These are phyloP conservation scores for Xylaria sp. DNA, from an alignment of 2,329 filamentous ascomycete species.

Conservation along the genomic window DNA sequence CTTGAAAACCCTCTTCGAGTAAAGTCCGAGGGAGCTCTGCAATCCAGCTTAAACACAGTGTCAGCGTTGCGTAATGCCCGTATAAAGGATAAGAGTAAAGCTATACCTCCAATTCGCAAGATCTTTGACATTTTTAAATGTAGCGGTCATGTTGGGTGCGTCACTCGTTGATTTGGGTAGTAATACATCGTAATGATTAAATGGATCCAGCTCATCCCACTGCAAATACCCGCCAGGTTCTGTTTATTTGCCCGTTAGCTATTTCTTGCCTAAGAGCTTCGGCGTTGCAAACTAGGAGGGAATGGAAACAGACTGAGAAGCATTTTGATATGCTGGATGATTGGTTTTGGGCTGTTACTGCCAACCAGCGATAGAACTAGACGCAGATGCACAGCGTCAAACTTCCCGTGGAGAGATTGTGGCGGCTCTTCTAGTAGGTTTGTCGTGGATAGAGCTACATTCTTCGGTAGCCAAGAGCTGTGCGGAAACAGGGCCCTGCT, in stretches of 20 bases:
- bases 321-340: constrained; percentile 24
- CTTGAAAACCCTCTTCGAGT: constrained; percentile 19
- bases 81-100: not conserved
- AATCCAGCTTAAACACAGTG: constrained; percentile 14
- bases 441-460: constrained; percentile 9
- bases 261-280: not conserved
- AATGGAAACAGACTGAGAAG: constrained; percentile 14
- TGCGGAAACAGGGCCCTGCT: constrained; percentile 21
- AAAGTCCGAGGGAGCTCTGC: constrained; percentile 11
- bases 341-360: constrained; percentile 12
- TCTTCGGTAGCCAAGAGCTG: constrained; percentile 17
- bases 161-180: not conserved
- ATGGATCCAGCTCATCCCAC: constrained; percentile 25
- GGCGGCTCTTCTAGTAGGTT: constrained; percentile 17
- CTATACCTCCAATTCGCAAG: constrained; percentile 21
- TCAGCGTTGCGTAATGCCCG: not conserved
- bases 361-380: constrained; percentile 20
- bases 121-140: constrained; percentile 2
- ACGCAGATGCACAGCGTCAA: constrained; percentile 22
- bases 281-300: not conserved
- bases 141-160: constrained; percentile 10
- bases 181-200: constrained; percentile 18
- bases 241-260: not conserved
- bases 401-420: constrained; percentile 14
- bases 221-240: constrained; percentile 25